Evolutionary conservation across 345 rosid species (phyloP).

Genomic region (Theobroma cacao): DNA sequence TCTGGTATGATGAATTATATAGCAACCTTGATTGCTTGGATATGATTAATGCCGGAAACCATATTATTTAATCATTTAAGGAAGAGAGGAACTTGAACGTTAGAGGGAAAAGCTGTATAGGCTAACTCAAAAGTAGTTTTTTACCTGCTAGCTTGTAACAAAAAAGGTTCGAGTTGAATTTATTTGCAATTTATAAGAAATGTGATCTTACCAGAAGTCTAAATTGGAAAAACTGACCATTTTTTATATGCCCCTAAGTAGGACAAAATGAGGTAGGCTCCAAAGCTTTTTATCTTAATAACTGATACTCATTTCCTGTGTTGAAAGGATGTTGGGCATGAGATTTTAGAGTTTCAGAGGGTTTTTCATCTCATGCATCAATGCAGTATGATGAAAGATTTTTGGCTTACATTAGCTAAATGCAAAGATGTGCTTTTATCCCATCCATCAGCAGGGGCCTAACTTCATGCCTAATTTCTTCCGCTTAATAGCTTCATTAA

Average conservation of each 20-base stretch:
- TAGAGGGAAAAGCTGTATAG: not conserved
- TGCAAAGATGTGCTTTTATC: not conserved
- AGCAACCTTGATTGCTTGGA: not conserved
- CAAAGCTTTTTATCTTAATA: not conserved
- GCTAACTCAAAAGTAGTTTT: not conserved
- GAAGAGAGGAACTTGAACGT: not conserved
- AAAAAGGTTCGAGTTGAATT: not conserved
- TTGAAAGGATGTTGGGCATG: not conserved
- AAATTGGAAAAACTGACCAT: not conserved
- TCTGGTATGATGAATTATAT: not conserved
- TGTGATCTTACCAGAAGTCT: not conserved
- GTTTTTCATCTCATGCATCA: not conserved
- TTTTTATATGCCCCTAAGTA: not conserved
- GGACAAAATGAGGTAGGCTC: not conserved
- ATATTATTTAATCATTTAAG: not conserved
- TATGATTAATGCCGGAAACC: not conserved
- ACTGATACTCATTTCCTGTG: not conserved
- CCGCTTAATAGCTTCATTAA: no score
- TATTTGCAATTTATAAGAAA: not conserved
- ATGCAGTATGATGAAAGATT: not conserved
- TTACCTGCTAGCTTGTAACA: not conserved
- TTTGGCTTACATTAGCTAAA: not conserved
- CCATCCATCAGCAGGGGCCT: not conserved
- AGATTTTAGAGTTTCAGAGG: not conserved
- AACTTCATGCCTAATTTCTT: not conserved